Evolutionary conservation across 495 filamentous ascomycete genomes (phyloP).

Genomic region (Extremus antarcticus): DNA sequence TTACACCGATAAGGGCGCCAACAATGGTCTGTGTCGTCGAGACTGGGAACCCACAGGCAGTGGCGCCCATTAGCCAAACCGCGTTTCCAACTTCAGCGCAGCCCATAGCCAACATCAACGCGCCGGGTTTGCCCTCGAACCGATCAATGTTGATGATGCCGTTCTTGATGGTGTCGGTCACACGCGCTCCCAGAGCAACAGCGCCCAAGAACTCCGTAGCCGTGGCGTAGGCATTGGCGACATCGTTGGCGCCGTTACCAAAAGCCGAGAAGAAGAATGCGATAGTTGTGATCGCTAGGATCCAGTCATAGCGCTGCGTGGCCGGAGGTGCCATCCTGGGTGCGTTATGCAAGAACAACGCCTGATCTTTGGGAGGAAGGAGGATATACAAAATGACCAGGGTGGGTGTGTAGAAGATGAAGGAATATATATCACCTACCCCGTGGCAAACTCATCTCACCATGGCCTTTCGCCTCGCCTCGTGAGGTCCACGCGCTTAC

Average conservation of each 20-base stretch:
- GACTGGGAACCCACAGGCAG: conserved; percentile 46
- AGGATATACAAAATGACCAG: not conserved
- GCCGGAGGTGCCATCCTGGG: not conserved
- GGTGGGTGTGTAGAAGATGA: not conserved
- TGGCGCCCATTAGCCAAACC: conserved; percentile 48
- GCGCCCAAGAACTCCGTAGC: conserved; percentile 52
- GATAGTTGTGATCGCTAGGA: conserved; percentile 37
- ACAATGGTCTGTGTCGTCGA: conserved; percentile 58
- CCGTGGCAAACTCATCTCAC: not conserved
- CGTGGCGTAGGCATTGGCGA: conserved; percentile 26
- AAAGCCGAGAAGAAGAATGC: conserved; percentile 36
- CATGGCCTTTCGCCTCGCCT: not conserved
- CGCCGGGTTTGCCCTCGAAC: conserved; percentile 42
- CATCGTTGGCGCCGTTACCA: conserved; percentile 35
- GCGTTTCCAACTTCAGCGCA: conserved; percentile 48
- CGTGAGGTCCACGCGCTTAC: not conserved
- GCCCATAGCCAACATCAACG: conserved; percentile 52
- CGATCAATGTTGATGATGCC: conserved; percentile 45
- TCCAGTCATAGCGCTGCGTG: conserved; percentile 30
- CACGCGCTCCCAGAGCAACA: conserved; percentile 51
- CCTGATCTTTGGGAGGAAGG: not conserved
- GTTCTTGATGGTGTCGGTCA: conserved; percentile 57
- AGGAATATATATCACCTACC: not conserved
- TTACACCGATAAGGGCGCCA: conserved; percentile 52
- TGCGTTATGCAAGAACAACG: not conserved